Evolutionary conservation across 75 land plant species (phyloP).

Genomic region (Pinus albicaulis): DNA sequence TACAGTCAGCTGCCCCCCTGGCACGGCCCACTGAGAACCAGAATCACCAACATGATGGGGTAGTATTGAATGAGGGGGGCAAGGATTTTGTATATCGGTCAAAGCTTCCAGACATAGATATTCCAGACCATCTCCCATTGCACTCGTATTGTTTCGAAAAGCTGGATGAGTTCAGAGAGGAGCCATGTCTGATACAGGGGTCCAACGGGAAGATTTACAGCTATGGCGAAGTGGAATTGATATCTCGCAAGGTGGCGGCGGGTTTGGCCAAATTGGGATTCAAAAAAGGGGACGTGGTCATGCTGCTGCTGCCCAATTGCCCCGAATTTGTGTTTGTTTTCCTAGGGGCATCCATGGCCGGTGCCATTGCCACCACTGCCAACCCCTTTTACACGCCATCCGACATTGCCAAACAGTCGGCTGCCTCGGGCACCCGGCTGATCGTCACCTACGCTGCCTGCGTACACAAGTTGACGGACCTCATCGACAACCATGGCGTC

Average conservation of each 20-base stretch:
- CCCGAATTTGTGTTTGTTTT: slow-evolving; percentile 71
- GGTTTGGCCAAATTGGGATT: slow-evolving; percentile 27
- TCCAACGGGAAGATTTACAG: slow-evolving; percentile 36
- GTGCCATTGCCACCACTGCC: slow-evolving; percentile 88
- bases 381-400: slow-evolving; percentile 85
- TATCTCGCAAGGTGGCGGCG: slow-evolving; percentile 20
- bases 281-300: slow-evolving; percentile 75
- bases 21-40: too few species aligned
- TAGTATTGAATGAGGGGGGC: too few species aligned
- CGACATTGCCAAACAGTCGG: slow-evolving; percentile 79
- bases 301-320: slow-evolving; percentile 88
- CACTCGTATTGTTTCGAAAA: slow-evolving; percentile 74
- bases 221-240: slow-evolving; percentile 46
- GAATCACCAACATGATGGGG: too few species aligned
- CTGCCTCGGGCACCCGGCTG: slow-evolving; percentile 55
- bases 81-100: slow-evolving; percentile 21
- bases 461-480: slow-evolving; percentile 42
- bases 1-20: too few species aligned
- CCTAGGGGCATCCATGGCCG: slow-evolving; percentile 70
- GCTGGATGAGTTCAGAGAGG: slow-evolving; percentile 21
- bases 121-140: slow-evolving; percentile 66
- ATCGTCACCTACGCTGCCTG: slow-evolving; percentile 48
- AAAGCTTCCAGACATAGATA: slow-evolving; percentile 70
- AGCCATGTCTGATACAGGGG: slow-evolving; percentile 57
- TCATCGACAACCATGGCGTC: slow-evolving; percentile 8